Conservation (phyloP, 2,329 filamentous ascomycete species). For the Fusarium tuaranense region DNA sequence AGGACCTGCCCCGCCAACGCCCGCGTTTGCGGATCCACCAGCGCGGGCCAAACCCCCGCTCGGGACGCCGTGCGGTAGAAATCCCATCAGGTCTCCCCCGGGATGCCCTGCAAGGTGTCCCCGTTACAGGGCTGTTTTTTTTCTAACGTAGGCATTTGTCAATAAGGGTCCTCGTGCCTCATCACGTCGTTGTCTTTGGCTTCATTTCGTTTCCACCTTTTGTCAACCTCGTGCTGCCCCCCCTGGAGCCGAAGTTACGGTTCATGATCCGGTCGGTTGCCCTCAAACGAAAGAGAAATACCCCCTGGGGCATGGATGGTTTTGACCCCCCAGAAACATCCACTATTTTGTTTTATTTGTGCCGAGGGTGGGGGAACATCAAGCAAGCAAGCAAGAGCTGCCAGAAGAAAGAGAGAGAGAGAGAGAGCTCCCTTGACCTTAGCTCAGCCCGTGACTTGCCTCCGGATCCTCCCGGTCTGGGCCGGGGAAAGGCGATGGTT, state of each 20-base stretch:
- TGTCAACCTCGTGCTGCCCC: background rate
- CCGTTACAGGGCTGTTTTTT: background rate
- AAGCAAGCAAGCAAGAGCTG: slow-evolving; percentile 6
- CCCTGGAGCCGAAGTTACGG: background rate
- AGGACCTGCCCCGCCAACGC: slow-evolving; percentile 32
- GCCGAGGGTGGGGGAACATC: slow-evolving; percentile 35
- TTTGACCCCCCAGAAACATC: slow-evolving; percentile 21
- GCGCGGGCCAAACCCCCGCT: slow-evolving; percentile 41
- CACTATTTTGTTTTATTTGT: slow-evolving; percentile 33
- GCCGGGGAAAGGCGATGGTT: slow-evolving; percentile 5
- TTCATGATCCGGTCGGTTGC: slow-evolving; percentile 11
- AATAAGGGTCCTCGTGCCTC: slow-evolving; percentile 1
- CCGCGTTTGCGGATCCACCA: slow-evolving; percentile 40
- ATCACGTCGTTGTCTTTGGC: background rate
- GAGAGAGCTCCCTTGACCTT: background rate
- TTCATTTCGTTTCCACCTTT: background rate
- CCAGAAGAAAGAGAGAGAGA: background rate
- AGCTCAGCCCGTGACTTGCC: slow-evolving; percentile 29
- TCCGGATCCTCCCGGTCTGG: slow-evolving; percentile 43
- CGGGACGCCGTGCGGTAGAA: slow-evolving; percentile 33
- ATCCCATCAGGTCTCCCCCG: slow-evolving; percentile 9
- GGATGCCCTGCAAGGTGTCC: slow-evolving; percentile 18
- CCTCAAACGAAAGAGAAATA: background rate
- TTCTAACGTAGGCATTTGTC: background rate
- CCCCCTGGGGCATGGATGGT: slow-evolving; percentile 22